Percentiles rank a stretch among this genome's conserved stretches.
Conservation (phyloP, 2,329 filamentous ascomycete genomes). For the Metarhizium sp. region DNA sequence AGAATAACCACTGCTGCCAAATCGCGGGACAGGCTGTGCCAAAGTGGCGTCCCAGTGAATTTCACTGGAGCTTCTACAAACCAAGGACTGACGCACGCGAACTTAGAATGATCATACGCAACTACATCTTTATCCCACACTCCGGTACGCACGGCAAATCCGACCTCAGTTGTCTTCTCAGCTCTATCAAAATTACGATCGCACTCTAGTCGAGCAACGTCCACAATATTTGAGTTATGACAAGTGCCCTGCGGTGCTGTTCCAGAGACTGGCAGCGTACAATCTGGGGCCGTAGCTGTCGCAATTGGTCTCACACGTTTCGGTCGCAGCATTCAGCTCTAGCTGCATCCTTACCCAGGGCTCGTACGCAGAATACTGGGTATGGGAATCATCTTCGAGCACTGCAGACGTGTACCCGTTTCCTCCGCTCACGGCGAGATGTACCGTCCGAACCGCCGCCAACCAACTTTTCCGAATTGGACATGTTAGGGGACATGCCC, state of each 20-base stretch:
- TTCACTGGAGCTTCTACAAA: too few relatives aligned
- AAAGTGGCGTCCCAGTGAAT: too few relatives aligned
- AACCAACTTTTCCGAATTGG: slow-evolving; percentile 62
- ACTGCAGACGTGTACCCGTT: slow-evolving; percentile 10
- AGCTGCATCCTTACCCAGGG: not conserved
- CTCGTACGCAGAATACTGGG: not conserved
- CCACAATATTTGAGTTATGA: not conserved
- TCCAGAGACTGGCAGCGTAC: not conserved
- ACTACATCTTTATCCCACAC: not conserved
- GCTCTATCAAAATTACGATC: too few relatives aligned
- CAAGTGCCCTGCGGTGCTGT: slow-evolving; percentile 2
- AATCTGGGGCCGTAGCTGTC: not conserved
- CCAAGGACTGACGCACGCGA: too few relatives aligned
- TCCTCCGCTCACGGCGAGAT: slow-evolving; percentile 10
- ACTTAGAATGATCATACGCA: not conserved
- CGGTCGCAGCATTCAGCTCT: not conserved
- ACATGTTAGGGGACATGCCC: slow-evolving; percentile 69
- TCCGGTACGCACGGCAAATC: not conserved
- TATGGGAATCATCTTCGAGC: not conserved
- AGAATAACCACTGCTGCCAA: too few relatives aligned
- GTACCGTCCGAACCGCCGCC: slow-evolving; percentile 24
- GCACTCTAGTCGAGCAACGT: not conserved
- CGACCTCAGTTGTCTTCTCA: not conserved
- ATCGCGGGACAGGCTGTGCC: too few relatives aligned
- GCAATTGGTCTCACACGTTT: not conserved